Conservation (phyloP, 805 yeast genomes). For the Clavispora asparagi region DNA sequence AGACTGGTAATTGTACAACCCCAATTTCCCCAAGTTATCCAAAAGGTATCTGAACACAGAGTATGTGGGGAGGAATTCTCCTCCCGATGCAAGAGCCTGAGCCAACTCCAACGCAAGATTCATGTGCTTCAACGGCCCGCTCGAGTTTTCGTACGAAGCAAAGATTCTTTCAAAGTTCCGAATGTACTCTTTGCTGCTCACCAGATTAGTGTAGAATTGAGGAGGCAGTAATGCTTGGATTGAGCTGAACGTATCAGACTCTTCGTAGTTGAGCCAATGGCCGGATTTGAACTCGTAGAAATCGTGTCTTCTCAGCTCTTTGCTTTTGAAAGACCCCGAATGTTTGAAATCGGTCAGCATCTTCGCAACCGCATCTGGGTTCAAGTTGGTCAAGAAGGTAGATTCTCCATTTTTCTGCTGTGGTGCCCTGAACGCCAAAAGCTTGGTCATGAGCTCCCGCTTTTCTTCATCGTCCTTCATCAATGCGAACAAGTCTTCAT, state of each 20-base stretch:
- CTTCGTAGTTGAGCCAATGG: conserved; percentile 27
- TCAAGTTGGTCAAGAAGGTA: conserved; percentile 13
- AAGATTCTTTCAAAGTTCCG: conserved; percentile 15
- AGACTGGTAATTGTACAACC: conserved; percentile 22
- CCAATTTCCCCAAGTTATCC: conserved; percentile 18
- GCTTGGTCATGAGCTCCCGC: conserved; percentile 14
- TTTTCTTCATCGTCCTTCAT: conserved; percentile 14
- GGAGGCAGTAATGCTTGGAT: conserved; percentile 14
- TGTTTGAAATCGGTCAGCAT: conserved; percentile 10
- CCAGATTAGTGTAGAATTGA: conserved; percentile 8
- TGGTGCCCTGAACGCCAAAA: conserved; percentile 2
- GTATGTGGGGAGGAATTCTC: conserved; percentile 19
- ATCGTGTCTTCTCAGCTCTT: conserved; percentile 18
- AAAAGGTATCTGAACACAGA: conserved; percentile 21
- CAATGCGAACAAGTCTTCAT: conserved; percentile 14
- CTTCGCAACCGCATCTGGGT: conserved; percentile 3
- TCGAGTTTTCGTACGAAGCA: conserved; percentile 8
- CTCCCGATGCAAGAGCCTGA: conserved; percentile 6
- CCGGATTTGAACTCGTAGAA: conserved; percentile 26
- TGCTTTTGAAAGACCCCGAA: conserved; percentile 19
- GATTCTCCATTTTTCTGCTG: conserved; percentile 10
- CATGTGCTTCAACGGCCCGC: conserved; percentile 6
- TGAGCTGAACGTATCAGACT: conserved; percentile 22
- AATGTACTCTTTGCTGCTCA: conserved; percentile 19
- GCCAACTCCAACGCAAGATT: conserved; percentile 9